Evolutionary conservation across 2,329 filamentous ascomycete species (phyloP), one percentile per base, ranked within the genome.

Genomic region (Beauveria sp.): DNA sequence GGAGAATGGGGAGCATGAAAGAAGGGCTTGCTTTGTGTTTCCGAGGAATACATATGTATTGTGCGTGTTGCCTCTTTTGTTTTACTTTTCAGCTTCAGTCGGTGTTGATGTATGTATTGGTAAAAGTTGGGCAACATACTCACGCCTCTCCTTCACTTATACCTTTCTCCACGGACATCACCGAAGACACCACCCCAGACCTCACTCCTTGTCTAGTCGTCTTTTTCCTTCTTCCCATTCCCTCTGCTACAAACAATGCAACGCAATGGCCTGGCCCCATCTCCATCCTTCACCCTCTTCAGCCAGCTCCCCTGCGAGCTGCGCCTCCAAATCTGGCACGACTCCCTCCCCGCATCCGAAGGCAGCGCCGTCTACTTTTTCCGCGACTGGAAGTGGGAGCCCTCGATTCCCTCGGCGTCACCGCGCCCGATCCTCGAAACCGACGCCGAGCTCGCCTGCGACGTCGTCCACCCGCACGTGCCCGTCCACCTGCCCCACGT

Each of bases 331-430:
- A 58, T 58, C 55, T 58, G 55, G 55, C 16, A 58, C 8, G 43
- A 58, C 30, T n/a, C 55, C 24, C 45, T 58, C 43, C 55, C 55
- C 42, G 43, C 26, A 5, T 4, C 28, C 45, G 30, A 58, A 26
- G 22, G 28, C 45, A 40, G 30, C 42, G 55, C 55, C 55, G 55
- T 58, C 55, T 58, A 50, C 43, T 58, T 58, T 14, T 58, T 50
- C 45, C 55, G 55, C 55, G 55, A 58, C 55, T 58, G 45, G 55
- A 49, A 42, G 30, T 50, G 55, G 55, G 46, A 50, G 26, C 55
- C 55, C 12, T 26, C 22, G 14, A 12, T 8, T 12, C 54, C 26
- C n/a, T 18, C 40, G 3, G 3, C 9, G 28, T 30, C 28, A 30
- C 18, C 53, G 18, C 54, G 22, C 6, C 55, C 43, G 2, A 14